A percentile compares a stretch with the other conserved stretches of the same genome.
These are phyloP conservation scores for Penicillium sclerotigenum DNA, from an alignment of 2,329 filamentous ascomycete genomes.

Conservation along the genomic window DNA sequence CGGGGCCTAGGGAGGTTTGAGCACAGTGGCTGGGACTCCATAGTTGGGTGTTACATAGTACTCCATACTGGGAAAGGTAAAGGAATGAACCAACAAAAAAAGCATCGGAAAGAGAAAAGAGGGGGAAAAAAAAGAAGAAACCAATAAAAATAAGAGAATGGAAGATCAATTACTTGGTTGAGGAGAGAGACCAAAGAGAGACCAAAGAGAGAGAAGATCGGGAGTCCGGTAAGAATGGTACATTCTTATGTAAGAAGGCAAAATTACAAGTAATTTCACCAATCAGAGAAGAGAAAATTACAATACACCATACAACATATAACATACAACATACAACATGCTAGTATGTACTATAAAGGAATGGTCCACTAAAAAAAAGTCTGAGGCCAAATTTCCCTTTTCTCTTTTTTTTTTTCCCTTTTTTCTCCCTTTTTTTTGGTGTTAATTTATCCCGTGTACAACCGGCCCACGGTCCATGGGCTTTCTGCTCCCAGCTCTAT, in stretches of 20 bases:
- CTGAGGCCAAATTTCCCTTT: neutral
- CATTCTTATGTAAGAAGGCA: constrained; percentile 14
- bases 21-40: constrained; percentile 34
- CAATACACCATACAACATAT: too few species aligned
- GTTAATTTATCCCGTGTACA: constrained; percentile 11
- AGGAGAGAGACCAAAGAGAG: neutral
- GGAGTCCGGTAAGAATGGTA: constrained; percentile 19
- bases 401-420: neutral
- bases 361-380: constrained; percentile 1
- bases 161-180: constrained; percentile 20
- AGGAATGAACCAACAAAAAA: constrained; percentile 28
- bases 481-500: neutral
- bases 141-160: constrained; percentile 1
- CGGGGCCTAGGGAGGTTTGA: constrained; percentile 21
- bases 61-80: constrained; percentile 24
- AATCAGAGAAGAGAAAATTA: neutral
- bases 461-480: constrained; percentile 10
- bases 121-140: neutral
- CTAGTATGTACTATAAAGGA: too few species aligned
- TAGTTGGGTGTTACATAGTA: constrained; percentile 14
- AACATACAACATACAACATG: too few species aligned
- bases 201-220: constrained; percentile 7
- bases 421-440: neutral
- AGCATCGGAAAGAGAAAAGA: neutral
- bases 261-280: neutral